Evolutionary conservation across 176 grass and related monocot genomes (phyloP).

Genomic region (Cenchrus purpureus): DNA sequence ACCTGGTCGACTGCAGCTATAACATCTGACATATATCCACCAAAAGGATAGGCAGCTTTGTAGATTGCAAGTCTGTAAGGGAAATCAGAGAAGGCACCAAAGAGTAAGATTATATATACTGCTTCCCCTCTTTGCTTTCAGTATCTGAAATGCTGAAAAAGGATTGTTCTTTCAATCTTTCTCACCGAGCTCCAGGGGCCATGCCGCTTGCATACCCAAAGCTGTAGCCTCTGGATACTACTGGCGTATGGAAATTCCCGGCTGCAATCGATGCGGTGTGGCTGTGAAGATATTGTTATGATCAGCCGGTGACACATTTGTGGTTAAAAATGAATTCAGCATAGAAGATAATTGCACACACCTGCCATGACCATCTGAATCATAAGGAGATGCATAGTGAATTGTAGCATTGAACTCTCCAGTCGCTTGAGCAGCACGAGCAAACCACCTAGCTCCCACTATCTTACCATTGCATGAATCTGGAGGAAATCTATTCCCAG

Average conservation of each 20-base stretch:
- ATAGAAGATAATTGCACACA: conserved; percentile 35
- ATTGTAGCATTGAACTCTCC: conserved; percentile 87
- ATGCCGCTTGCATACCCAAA: conserved; percentile 88
- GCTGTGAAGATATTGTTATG: conserved; percentile 47
- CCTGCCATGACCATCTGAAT: conserved; percentile 98
- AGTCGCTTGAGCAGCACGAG: conserved; percentile 59
- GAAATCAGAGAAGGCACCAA: conserved; percentile 34
- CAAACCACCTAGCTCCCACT: conserved; percentile 81
- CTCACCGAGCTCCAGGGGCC: conserved; percentile 86
- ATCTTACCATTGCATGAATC: conserved; percentile 84
- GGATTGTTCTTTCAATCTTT: conserved; percentile 26
- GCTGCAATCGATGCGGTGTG: conserved; percentile 84
- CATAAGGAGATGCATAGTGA: conserved; percentile 92
- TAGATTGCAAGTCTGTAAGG: conserved; percentile 78
- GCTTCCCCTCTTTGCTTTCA: conserved; percentile 1
- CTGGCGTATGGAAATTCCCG: conserved; percentile 69
- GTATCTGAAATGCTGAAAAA: conserved; percentile 32
- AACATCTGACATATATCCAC: conserved; percentile 93
- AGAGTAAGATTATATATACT: conserved; percentile 17
- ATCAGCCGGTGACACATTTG: conserved; percentile 38
- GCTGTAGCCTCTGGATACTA: conserved; percentile 70
- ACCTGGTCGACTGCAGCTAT: conserved; percentile 93
- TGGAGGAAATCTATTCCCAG: conserved; percentile 70
- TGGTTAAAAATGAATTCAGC: background rate
- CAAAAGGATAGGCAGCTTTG: conserved; percentile 91